Evolutionary conservation across 768 basidiomycete species (phyloP), one percentile per base, ranked within the genome.

Genomic region (Rubroboletus pulcherrimus): DNA sequence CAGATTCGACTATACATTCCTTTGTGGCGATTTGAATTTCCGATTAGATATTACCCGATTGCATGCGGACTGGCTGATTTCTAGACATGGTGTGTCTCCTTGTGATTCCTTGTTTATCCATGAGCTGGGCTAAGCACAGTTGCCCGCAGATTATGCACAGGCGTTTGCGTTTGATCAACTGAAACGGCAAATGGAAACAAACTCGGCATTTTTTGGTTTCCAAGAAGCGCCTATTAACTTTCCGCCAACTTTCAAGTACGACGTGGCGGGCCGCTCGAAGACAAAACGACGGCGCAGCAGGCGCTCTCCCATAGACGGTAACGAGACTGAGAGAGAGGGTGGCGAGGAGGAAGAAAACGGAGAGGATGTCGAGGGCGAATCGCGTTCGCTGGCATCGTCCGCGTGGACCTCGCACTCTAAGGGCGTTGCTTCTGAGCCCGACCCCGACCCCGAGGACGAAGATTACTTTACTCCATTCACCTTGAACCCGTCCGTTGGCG

Each of bases 61-160:
- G 12, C 95, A 98, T 66, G 94, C 94, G 5, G 95, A 98, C 71
- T 97, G 94, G 93, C 75, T 98, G 4, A 85, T 95, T 56, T 83
- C 90, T 26, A 82, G 84, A 35, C 85, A 86, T 76, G 90, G 90
- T 89, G 72, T 58, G 8, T 50, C 8, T 34, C 48, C 15, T 24
- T 43, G 26, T 24, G 34, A 43, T 51, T 31, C 12, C 40, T 10
- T 17, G 4, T 38, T 46, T 19, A 3, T 42, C 12, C 4, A 10
- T 21, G n/a, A 51, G 19, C 19, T 24, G 29, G 30, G 49, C 56
- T 69, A 12, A 66, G 50, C 55, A 31, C 29, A 24, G 1, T 14
- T 37, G 24, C 14, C 34, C 51, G 5, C 60, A 92, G 92, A 95
- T 19, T 98, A 90, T 61, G 74, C 77, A 1, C 88, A 93, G 63